These are phyloP conservation scores for Amylocarpus encephaloides DNA, from an alignment of 2,329 filamentous ascomycete genomes.

Conservation along the genomic window DNA sequence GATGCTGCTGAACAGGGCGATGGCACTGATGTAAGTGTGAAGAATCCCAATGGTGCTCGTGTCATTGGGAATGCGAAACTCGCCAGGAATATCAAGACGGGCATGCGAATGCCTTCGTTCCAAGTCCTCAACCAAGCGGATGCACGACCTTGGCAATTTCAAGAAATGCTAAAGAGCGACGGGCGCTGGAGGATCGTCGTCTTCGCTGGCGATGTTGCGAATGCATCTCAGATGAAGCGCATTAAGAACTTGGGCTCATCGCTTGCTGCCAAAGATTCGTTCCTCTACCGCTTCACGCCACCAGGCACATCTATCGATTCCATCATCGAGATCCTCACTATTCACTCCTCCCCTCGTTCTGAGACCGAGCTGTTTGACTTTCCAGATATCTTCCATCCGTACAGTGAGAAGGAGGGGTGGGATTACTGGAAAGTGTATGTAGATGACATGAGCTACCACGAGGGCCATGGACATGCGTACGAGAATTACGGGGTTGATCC, in stretches of 20 bases:
- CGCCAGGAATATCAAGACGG: constrained; percentile 33
- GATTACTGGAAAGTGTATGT: constrained; percentile 52
- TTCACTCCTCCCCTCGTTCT: constrained; percentile 48
- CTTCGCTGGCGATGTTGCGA: constrained; percentile 53
- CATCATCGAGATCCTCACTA: constrained; percentile 51
- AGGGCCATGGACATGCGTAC: constrained; percentile 46
- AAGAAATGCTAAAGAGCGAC: constrained; percentile 48
- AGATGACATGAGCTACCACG: constrained; percentile 48
- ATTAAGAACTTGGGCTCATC: constrained; percentile 42
- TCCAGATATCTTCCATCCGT: constrained; percentile 43
- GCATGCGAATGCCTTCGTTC: constrained; percentile 52
- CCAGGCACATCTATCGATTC: constrained; percentile 38
- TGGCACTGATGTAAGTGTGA: constrained; percentile 39
- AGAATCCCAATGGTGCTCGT: background rate
- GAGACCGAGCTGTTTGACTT: constrained; percentile 47
- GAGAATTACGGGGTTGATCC: constrained; percentile 54
- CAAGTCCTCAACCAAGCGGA: constrained; percentile 54
- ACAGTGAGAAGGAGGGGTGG: constrained; percentile 43
- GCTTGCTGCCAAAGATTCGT: constrained; percentile 33
- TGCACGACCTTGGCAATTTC: constrained; percentile 52
- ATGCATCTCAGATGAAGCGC: constrained; percentile 37
- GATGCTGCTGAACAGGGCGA: constrained; percentile 40
- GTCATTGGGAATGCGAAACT: constrained; percentile 24
- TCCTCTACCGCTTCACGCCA: constrained; percentile 42
- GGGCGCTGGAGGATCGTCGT: constrained; percentile 54